These are phyloP conservation scores for Naganishia friedmannii DNA, from an alignment of 768 basidiomycete species.

Conservation along the genomic window DNA sequence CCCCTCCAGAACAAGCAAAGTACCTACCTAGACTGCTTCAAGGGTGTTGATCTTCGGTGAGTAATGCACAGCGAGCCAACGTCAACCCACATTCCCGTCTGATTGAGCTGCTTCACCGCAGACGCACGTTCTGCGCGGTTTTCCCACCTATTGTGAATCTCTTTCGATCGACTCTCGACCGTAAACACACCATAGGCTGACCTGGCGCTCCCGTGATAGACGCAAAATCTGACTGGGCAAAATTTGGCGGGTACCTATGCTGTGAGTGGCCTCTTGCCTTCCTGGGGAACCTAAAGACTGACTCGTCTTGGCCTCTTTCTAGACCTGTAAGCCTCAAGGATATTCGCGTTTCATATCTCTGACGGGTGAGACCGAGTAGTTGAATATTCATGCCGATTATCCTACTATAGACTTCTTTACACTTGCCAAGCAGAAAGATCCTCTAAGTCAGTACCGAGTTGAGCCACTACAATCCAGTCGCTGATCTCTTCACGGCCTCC, in stretches of 20 bases:
- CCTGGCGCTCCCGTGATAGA: neutral
- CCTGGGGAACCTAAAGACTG: neutral
- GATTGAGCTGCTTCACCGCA: neutral
- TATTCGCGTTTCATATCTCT: too few relatives aligned
- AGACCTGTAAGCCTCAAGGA: neutral
- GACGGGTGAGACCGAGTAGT: too few relatives aligned
- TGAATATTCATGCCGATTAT: too few relatives aligned
- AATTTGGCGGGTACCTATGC: slow-evolving; percentile 28
- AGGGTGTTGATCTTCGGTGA: slow-evolving; percentile 27
- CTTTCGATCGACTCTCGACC: too few relatives aligned
- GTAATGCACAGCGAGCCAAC: neutral
- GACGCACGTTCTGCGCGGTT: slow-evolving; percentile 33
- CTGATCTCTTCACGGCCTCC: neutral
- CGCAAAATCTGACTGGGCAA: slow-evolving; percentile 36
- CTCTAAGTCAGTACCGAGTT: slow-evolving; percentile 22
- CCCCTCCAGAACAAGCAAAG: neutral
- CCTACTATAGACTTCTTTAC: slow-evolving; percentile 30
- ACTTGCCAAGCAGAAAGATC: slow-evolving; percentile 33
- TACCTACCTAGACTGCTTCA: slow-evolving; percentile 32
- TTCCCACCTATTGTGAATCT: slow-evolving; percentile 26
- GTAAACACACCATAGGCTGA: too few relatives aligned
- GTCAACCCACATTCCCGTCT: too few relatives aligned
- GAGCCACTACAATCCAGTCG: neutral
- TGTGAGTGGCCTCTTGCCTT: slow-evolving; percentile 2
- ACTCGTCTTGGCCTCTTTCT: too few relatives aligned